A percentile compares a stretch with the other conserved stretches of the same genome.
Evolutionary conservation across 1,139 yeast species (phyloP).

Genomic region (Kodamaea anthophila): DNA sequence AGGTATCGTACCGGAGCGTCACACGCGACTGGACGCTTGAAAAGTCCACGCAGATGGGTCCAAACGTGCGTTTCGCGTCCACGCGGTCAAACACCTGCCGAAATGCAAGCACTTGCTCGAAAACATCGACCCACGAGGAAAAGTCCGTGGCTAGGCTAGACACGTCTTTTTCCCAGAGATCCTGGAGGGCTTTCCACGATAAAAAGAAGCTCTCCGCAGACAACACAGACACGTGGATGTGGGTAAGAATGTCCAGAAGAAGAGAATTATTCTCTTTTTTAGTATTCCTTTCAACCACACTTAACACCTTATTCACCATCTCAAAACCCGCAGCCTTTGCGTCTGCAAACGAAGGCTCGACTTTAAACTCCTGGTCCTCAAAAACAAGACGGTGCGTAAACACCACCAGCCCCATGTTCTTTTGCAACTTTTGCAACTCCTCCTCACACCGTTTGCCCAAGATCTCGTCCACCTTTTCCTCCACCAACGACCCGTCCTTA

Average conservation of each 20-base stretch:
- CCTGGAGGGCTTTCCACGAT: conserved; percentile 54
- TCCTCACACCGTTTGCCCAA: conserved; percentile 29
- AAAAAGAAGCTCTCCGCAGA: conserved; percentile 15
- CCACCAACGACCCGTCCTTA: conserved; percentile 33
- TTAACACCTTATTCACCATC: conserved; percentile 7
- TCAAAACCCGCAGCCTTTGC: conserved; percentile 14
- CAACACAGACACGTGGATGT: not conserved
- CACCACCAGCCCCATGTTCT: conserved; percentile 2
- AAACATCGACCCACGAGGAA: conserved; percentile 41
- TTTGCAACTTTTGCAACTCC: conserved; percentile 11
- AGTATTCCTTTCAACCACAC: conserved; percentile 6
- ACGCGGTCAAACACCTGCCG: conserved; percentile 50
- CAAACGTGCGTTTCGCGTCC: conserved; percentile 24
- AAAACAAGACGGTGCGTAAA: conserved; percentile 32
- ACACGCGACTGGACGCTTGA: conserved; percentile 51
- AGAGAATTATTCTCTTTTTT: not conserved
- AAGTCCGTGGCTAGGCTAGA: conserved; percentile 21
- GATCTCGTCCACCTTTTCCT: conserved; percentile 29
- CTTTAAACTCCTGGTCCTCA: conserved; percentile 36
- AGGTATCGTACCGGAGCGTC: conserved; percentile 48
- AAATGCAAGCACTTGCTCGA: conserved; percentile 40
- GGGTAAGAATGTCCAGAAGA: not conserved
- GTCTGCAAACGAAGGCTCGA: conserved; percentile 25
- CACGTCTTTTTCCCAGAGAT: conserved; percentile 48
- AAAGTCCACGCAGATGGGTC: conserved; percentile 35